Base-by-base conservation (phyloP, 2,329 filamentous ascomycete species). In the Onygenales sp. region DNA sequence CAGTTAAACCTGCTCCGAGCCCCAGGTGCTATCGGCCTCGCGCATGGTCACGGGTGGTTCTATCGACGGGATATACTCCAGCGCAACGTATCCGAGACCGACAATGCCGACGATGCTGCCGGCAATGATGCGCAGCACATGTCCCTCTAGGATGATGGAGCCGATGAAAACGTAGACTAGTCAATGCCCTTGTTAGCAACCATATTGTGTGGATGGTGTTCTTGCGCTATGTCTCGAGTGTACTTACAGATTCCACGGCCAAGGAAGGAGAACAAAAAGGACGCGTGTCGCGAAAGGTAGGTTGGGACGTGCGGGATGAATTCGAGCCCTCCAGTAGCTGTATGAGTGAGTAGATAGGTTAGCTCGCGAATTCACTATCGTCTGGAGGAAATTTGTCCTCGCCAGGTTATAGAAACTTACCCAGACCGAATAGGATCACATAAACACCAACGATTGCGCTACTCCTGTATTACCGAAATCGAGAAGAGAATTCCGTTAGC, bases 221-320 rank as follows among this genome's bases (percentile, higher is more conserved):
- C 51, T 31, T 13, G 39, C 14, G 48, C 14, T 31, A n/a, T 41
- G 13, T 31, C 11, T 33, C 35, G 27, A 41, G 14, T 13, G 3
- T 13, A 84, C 89, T 75, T 83, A 95, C 91, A 97, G 69, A 89
- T 79, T 73, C 93, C 93, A 68, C 93, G 90, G 57, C 93, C 93
- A 62, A 97, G 75, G 79, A 98, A 97, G 54, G 89, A 95, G 78
- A 97, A 97, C 73, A 97, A 85, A 78, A 98, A 98, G 9, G 89
- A 95, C 52, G 90, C 92, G 77, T 97, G 95, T 74, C 89, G 86
- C 55, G 90, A 86, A 52, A 95, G 80, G 70, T 95, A 91, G 55
- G 91, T 89, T 50, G 93, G 92, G 63, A 96, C 92, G 73, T 95
- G 69, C 48, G 73, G 73, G 41, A 75, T 87, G 76, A 97, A 95